These are phyloP conservation scores for Talaromyces sp. DNA, from an alignment of 2,329 filamentous ascomycete genomes.

Conservation along the genomic window DNA sequence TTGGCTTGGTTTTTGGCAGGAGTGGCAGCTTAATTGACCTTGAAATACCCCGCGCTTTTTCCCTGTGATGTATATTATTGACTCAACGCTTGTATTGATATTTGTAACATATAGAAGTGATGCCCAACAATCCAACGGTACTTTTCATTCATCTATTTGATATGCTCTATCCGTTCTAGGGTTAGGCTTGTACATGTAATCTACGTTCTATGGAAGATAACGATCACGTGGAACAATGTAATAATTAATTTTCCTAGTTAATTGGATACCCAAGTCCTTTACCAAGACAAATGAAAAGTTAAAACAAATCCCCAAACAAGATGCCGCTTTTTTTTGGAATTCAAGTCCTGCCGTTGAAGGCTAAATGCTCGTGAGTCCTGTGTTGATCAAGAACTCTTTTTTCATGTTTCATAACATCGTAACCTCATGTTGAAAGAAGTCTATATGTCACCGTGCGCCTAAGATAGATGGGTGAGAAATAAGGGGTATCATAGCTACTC, in stretches of 20 bases:
- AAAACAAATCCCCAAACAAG: slow-evolving; percentile 24
- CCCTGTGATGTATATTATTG: neutral
- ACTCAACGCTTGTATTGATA: neutral
- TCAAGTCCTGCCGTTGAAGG: slow-evolving; percentile 56
- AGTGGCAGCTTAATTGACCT: neutral
- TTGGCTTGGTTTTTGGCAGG: slow-evolving; percentile 2
- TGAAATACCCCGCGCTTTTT: neutral
- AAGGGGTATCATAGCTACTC: slow-evolving; percentile 27
- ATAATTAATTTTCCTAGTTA: neutral
- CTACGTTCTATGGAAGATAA: neutral
- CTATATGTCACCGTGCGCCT: slow-evolving; percentile 34
- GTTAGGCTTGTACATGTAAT: neutral
- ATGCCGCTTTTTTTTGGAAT: slow-evolving; percentile 32
- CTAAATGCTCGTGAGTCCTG: slow-evolving; percentile 47
- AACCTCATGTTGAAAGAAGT: slow-evolving; percentile 54
- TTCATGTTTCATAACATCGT: slow-evolving; percentile 55
- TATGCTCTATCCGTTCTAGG: neutral
- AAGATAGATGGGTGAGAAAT: slow-evolving; percentile 23
- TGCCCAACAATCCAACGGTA: neutral
- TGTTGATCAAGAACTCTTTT: slow-evolving; percentile 37
- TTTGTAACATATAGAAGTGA: neutral
- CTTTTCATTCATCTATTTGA: neutral
- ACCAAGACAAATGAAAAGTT: slow-evolving; percentile 4
- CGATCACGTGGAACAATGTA: neutral
- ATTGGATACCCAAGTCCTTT: slow-evolving; percentile 4